Conservation (phyloP, 2,329 filamentous ascomycete genomes). For the Aspergillus sp. region DNA sequence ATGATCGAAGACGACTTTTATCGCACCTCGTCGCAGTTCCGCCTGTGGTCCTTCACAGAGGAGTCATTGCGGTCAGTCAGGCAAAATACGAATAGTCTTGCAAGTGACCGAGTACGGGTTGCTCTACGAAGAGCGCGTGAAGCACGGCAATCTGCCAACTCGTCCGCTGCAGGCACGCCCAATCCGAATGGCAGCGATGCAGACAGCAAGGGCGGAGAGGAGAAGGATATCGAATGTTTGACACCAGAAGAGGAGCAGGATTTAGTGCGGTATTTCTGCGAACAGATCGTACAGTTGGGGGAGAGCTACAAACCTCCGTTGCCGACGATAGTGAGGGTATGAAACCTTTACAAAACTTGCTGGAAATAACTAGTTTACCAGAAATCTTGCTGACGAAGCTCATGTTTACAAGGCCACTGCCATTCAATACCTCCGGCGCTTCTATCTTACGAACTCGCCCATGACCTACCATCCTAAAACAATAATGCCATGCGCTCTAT, state of each 20-base stretch:
- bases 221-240: conserved; percentile 68
- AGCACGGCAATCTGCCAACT: conserved; percentile 31
- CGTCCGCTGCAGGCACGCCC: conserved; percentile 31
- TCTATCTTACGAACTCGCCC: conserved; percentile 92
- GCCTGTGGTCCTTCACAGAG: conserved; percentile 87
- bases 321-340: conserved; percentile 60
- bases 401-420: conserved; percentile 63
- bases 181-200: conserved; percentile 31
- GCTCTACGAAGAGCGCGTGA: conserved; percentile 53
- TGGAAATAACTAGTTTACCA: background rate
- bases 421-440: conserved; percentile 85
- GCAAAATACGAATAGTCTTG: conserved; percentile 74
- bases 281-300: conserved; percentile 58
- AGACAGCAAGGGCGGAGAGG: conserved; percentile 33
- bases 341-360: conserved; percentile 11
- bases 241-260: conserved; percentile 79
- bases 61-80: conserved; percentile 70
- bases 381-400: background rate
- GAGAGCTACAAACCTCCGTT: conserved; percentile 58
- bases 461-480: conserved; percentile 95
- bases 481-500: conserved; percentile 85
- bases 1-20: conserved; percentile 93
- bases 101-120: conserved; percentile 65
- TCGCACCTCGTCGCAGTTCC: conserved; percentile 83
- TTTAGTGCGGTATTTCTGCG: conserved; percentile 77